phyloP scores from a whole-genome alignment of 768 basidiomycete genomes.

The Dendrothele bispora region DNA sequence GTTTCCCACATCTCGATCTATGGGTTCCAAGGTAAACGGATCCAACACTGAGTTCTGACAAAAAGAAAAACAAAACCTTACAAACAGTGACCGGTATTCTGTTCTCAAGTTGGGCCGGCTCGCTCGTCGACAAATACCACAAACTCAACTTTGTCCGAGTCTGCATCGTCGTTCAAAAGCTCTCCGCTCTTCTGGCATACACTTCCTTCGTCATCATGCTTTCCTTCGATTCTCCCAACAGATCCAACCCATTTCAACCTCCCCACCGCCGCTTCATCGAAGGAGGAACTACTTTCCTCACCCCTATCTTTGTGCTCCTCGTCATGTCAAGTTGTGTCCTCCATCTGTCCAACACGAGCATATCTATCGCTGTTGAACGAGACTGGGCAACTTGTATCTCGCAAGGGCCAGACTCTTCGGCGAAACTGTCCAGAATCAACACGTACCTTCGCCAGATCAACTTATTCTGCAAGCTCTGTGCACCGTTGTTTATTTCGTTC shows the following conservation, averaged over 20 bases:
- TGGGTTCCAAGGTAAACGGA: neutral
- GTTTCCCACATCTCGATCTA: neutral
- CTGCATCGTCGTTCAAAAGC: slow-evolving; percentile 40
- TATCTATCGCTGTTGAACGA: slow-evolving; percentile 46
- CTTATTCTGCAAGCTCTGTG: slow-evolving; percentile 47
- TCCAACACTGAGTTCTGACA: too few relatives aligned
- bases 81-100: slow-evolving; percentile 39
- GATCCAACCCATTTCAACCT: neutral
- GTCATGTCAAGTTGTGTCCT: slow-evolving; percentile 33
- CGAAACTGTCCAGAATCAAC: slow-evolving; percentile 29
- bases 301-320: slow-evolving; percentile 31
- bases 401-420: slow-evolving; percentile 18
- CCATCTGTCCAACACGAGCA: slow-evolving; percentile 38
- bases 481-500: slow-evolving; percentile 51
- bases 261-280: too few relatives aligned
- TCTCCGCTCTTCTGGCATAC: slow-evolving; percentile 33
- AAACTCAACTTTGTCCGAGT: slow-evolving; percentile 38
- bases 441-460: slow-evolving; percentile 42
- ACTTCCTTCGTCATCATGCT: slow-evolving; percentile 28
- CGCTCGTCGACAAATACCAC: slow-evolving; percentile 37
- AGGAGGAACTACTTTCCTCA: slow-evolving; percentile 14
- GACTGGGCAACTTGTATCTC: slow-evolving; percentile 52
- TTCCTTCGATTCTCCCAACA: neutral
- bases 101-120: slow-evolving; percentile 40
- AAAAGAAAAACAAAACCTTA: too few relatives aligned